These are phyloP conservation scores for Amanita pseudoporphyria DNA, from an alignment of 768 basidiomycete genomes.

Conservation along the genomic window DNA sequence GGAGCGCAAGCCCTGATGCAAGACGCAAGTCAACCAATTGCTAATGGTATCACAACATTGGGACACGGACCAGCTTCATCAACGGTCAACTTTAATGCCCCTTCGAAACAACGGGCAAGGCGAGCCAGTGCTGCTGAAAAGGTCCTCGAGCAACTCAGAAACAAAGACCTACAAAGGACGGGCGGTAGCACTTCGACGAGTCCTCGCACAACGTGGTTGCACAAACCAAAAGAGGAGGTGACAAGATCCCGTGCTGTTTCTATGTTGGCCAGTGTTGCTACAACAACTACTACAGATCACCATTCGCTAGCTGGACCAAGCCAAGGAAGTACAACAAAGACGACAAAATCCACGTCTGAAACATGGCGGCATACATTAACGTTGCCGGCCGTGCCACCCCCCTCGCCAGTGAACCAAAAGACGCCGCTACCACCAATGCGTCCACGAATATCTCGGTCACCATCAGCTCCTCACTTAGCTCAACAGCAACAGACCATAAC, in stretches of 20 bases:
- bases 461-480: conserved; percentile 40
- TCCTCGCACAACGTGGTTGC: conserved; percentile 37
- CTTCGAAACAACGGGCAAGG: conserved; percentile 32
- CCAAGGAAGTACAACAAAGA: conserved; percentile 18
- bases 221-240: conserved; percentile 26
- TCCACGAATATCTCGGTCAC: conserved; percentile 44
- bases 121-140: conserved; percentile 60
- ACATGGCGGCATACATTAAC: conserved; percentile 32
- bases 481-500: conserved; percentile 11
- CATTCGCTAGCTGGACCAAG: background rate
- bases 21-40: background rate
- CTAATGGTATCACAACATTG: background rate
- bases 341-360: conserved; percentile 13
- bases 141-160: conserved; percentile 55
- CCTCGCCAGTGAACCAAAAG: conserved; percentile 31
- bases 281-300: conserved; percentile 6
- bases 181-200: conserved; percentile 21
- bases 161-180: conserved; percentile 42
- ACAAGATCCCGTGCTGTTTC: conserved; percentile 10
- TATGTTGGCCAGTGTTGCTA: conserved; percentile 7
- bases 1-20: conserved; percentile 6
- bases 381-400: conserved; percentile 25
- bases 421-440: conserved; percentile 27
- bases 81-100: conserved; percentile 16
- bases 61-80: conserved; percentile 12